Percentiles rank a stretch among this genome's conserved stretches.
Evolutionary conservation across 2,329 filamentous ascomycete species (phyloP).

Genomic region (Coniochaeta prunicola): DNA sequence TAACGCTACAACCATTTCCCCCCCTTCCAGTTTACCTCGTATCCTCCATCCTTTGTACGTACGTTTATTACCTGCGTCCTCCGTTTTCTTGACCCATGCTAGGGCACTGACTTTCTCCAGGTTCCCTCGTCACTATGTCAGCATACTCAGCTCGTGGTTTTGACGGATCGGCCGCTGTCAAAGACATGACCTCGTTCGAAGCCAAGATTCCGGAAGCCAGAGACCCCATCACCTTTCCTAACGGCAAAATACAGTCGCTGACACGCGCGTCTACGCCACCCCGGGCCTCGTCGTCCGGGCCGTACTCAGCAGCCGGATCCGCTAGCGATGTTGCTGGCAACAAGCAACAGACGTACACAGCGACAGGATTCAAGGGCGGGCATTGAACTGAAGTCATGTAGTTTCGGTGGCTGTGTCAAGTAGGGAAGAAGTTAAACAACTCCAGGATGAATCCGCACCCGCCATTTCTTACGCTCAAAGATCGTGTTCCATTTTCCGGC

Average conservation of each 20-base stretch:
- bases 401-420: not conserved
- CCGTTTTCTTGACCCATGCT: too few relatives aligned
- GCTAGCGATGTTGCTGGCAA: not conserved
- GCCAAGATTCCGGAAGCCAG: not conserved
- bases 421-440: not conserved
- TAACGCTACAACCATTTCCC: too few relatives aligned
- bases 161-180: not conserved
- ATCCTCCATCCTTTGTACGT: not conserved
- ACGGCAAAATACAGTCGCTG: not conserved
- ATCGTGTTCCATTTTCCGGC: too few relatives aligned
- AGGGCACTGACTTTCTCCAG: too few relatives aligned
- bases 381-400: not conserved
- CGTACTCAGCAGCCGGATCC: not conserved
- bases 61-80: too few relatives aligned
- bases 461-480: too few relatives aligned
- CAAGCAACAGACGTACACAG: not conserved
- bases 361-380: not conserved
- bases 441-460: not conserved
- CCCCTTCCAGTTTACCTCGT: too few relatives aligned
- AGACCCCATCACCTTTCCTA: not conserved
- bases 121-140: not conserved
- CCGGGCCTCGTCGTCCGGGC: not conserved
- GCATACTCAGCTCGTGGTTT: not conserved
- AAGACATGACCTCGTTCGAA: constrained; percentile 1
- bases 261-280: not conserved